Base-by-base conservation (phyloP, 2,329 filamentous ascomycete genomes). In the Sporothrix sp. region DNA sequence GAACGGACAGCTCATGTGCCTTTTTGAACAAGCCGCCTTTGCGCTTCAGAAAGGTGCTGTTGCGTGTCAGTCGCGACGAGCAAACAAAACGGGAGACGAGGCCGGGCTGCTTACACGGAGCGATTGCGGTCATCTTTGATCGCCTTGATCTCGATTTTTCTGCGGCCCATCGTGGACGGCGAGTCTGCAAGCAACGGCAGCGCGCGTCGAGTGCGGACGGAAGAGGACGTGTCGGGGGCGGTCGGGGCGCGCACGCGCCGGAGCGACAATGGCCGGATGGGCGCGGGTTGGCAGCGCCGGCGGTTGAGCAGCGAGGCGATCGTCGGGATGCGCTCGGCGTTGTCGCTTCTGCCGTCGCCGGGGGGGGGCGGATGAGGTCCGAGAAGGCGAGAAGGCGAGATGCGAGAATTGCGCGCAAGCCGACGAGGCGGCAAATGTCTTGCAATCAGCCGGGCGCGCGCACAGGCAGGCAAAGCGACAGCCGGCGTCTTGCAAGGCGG, bases 71-170 rank as follows among this genome's bases (percentile, higher is more conserved):
- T 18, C 21, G 28, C 18, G 39, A 20, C 8, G 16, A 16, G 23
- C 51, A 11, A 20, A 9, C 13, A 20, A 13, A 14, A 25, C 11
- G 10, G 21, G 16, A 37, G 35, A 42, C 48, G 46, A 47, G 42
- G 32, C 13, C 7, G 43, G 20, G 21, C 20, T 30, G 28, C 87
- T 70, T 88, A 96, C 90, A 96, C 90, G 63, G 90, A 95, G 66
- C 90, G 88, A 66, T 96, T 96, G 63, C 90, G 82, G 70, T 96
- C 90, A 81, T 96, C 90, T 71, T 95, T 96, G 77, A 97, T 97
- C 61, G 91, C 88, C 73, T 96, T 96, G 76, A 98, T 97, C 75
- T 97, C 93, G 66, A 98, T 98, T 81, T 98, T 98, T 78, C 93
- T 83, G 69, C 93, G 84, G 68, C 93, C 93, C 93, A 98, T 98